phyloP scores from a whole-genome alignment of 352 stramenopile species.

The Phytopythium chamaehyphon region DNA sequence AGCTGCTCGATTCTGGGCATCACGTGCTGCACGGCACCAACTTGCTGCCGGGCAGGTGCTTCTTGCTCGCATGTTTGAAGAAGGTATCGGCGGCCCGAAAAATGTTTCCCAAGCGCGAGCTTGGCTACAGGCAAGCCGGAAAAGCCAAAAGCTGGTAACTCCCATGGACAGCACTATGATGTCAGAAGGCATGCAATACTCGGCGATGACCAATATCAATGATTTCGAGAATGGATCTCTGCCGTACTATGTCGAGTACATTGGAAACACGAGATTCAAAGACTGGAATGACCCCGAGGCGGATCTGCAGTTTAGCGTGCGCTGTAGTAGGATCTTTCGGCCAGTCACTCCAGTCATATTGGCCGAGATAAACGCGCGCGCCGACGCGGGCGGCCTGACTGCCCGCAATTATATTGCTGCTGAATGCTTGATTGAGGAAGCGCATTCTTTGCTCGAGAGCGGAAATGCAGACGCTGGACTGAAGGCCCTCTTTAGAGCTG shows the following conservation, averaged over 20 bases:
- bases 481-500: slow-evolving; percentile 16
- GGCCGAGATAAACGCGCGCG: slow-evolving; percentile 17
- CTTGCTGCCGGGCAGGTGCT: slow-evolving; percentile 22
- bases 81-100: slow-evolving; percentile 16
- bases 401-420: slow-evolving; percentile 26
- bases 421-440: slow-evolving; percentile 11
- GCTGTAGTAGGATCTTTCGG: slow-evolving; percentile 10
- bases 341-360: slow-evolving; percentile 20
- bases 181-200: background rate
- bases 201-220: background rate
- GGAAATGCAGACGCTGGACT: slow-evolving; percentile 18
- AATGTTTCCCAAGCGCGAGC: background rate
- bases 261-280: background rate
- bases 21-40: slow-evolving; percentile 28
- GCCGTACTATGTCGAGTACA: slow-evolving; percentile 1
- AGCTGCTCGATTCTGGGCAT: slow-evolving; percentile 30
- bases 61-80: slow-evolving; percentile 22
- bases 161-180: background rate
- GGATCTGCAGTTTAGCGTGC: background rate
- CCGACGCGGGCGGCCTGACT: slow-evolving; percentile 15
- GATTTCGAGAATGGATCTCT: background rate
- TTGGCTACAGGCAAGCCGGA: background rate
- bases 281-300: background rate
- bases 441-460: slow-evolving; percentile 8
- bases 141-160: background rate